These are phyloP conservation scores for Pilobolus umbonatus DNA, from an alignment of 192 early-diverging fungal species.

Conservation along the genomic window DNA sequence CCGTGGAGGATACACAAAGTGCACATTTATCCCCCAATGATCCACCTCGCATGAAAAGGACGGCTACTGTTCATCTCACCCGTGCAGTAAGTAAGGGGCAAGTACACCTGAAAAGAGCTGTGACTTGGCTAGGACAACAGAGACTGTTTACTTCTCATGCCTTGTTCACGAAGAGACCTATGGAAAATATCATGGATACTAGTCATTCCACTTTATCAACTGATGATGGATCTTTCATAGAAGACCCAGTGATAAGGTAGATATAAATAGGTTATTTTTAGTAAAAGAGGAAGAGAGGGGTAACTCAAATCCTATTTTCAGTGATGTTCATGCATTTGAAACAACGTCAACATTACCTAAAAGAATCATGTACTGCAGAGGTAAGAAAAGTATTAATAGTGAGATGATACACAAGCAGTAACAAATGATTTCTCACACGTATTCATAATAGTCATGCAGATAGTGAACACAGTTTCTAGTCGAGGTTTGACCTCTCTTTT, in stretches of 20 bases:
- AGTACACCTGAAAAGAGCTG: constrained; percentile 8
- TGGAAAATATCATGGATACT: background rate
- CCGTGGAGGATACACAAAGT: no score
- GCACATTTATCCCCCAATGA: no score
- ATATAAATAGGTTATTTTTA: no score
- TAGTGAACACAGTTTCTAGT: constrained; percentile 1
- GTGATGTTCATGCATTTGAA: no score
- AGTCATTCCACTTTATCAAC: background rate
- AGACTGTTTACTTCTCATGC: background rate
- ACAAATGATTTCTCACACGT: background rate
- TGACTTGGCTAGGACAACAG: constrained; percentile 6
- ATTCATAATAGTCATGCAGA: constrained; percentile 6
- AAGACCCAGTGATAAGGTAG: no score
- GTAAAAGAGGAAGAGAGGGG: no score
- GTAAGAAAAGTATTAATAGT: background rate
- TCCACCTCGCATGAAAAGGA: background rate
- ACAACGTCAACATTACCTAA: background rate
- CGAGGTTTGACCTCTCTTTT: background rate
- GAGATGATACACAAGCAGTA: background rate
- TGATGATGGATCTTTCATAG: no score
- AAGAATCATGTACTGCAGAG: constrained; percentile 15
- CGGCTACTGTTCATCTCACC: background rate
- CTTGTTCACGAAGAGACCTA: no score
- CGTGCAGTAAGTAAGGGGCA: background rate
- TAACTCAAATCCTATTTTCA: no score